Conservation (phyloP, 257 asterid species). For the Echites panduratus region DNA sequence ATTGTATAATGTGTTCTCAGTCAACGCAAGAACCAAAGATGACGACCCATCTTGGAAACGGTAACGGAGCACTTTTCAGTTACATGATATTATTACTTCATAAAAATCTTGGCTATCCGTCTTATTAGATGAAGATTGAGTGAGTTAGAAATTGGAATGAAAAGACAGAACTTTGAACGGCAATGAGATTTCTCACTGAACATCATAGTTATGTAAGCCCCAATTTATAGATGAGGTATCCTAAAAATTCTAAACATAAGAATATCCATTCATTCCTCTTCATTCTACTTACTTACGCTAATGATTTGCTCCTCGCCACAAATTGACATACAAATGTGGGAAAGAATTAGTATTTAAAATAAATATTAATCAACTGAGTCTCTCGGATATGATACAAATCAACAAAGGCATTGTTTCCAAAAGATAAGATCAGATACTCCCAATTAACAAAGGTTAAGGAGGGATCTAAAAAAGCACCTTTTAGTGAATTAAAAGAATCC, state of each 20-base stretch:
- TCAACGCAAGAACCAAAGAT: not conserved
- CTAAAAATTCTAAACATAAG: not conserved
- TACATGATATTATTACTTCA: not conserved
- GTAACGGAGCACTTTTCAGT: not conserved
- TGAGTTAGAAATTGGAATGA: not conserved
- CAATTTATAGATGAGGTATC: not conserved
- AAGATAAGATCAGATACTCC: conserved; percentile 2
- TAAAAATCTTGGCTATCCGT: not conserved
- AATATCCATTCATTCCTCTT: not conserved
- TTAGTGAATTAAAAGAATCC: not conserved
- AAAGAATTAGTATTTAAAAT: not conserved
- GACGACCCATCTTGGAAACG: not conserved
- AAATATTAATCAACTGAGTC: not conserved
- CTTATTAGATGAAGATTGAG: not conserved
- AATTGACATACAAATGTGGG: not conserved
- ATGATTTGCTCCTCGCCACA: not conserved
- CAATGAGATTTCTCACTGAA: not conserved
- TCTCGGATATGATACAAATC: not conserved
- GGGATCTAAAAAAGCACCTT: not conserved
- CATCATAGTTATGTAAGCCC: not conserved
- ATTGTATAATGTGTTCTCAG: not conserved
- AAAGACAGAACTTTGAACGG: not conserved
- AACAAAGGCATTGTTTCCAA: not conserved
- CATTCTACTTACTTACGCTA: not conserved
- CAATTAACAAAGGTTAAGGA: not conserved